phyloP scores from a whole-genome alignment of 2,329 filamentous ascomycete species.

The Raffaelea ambrosiae region DNA sequence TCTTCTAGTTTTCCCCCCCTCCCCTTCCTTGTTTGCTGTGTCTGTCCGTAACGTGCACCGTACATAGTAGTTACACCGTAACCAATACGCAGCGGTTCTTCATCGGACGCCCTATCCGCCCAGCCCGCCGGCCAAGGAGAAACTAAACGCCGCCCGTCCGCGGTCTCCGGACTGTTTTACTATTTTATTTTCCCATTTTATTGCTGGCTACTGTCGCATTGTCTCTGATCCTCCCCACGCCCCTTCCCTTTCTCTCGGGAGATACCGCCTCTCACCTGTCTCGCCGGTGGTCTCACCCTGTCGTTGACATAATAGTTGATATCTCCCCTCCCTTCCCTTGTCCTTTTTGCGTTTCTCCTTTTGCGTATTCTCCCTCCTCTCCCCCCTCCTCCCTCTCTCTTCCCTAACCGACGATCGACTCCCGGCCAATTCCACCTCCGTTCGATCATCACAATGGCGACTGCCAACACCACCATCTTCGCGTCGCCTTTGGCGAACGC shows the following conservation, averaged over 20 bases:
- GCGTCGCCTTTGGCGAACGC: constrained; percentile 58
- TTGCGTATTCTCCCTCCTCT: background rate
- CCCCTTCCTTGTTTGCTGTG: background rate
- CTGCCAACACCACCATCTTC: constrained; percentile 53
- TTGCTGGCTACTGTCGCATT: too few species aligned
- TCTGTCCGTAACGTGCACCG: too few species aligned
- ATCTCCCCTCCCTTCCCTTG: too few species aligned
- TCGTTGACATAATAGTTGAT: too few species aligned
- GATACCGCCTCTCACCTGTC: too few species aligned
- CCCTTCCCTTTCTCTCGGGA: too few species aligned
- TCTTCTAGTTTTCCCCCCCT: background rate
- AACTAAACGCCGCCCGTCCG: background rate
- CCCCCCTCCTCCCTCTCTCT: background rate
- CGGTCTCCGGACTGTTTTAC: background rate
- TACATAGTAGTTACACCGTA: too few species aligned
- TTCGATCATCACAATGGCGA: too few species aligned
- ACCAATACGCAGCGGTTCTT: background rate
- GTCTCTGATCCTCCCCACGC: too few species aligned
- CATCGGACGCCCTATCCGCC: background rate
- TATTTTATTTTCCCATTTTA: too few species aligned
- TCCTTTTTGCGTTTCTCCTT: too few species aligned
- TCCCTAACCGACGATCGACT: background rate
- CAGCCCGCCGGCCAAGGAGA: background rate
- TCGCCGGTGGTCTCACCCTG: too few species aligned
- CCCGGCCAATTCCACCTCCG: background rate